Conservation (phyloP, 805 yeast species). For the Candida pini region DNA sequence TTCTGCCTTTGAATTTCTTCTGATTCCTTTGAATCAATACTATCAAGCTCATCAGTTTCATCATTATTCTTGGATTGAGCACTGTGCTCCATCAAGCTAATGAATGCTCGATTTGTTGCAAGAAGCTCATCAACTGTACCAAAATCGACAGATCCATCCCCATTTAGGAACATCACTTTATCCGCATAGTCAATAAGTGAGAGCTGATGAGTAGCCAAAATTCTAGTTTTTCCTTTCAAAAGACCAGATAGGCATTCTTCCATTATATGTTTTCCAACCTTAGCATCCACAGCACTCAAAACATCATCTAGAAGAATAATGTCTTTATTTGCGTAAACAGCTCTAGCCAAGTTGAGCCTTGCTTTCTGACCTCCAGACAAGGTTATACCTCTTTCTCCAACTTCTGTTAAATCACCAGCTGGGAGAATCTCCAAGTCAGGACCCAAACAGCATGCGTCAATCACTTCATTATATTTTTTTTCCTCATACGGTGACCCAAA, state of each 20-base stretch:
- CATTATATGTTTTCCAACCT: slow-evolving; percentile 78
- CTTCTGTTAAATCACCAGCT: slow-evolving; percentile 70
- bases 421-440: slow-evolving; percentile 61
- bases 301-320: slow-evolving; percentile 73
- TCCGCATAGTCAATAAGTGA: slow-evolving; percentile 64
- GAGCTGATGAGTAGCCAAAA: slow-evolving; percentile 79
- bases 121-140: slow-evolving; percentile 58
- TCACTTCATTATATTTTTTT: slow-evolving; percentile 43
- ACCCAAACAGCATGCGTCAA: slow-evolving; percentile 59
- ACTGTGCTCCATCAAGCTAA: slow-evolving; percentile 43
- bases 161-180: slow-evolving; percentile 56
- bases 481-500: slow-evolving; percentile 53
- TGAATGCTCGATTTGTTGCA: slow-evolving; percentile 39
- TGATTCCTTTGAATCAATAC: slow-evolving; percentile 15
- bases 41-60: slow-evolving; percentile 24
- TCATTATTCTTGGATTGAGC: slow-evolving; percentile 13
- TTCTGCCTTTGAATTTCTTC: slow-evolving; percentile 15
- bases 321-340: slow-evolving; percentile 65
- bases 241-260: slow-evolving; percentile 57
- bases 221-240: slow-evolving; percentile 51
- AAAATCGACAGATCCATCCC: slow-evolving; percentile 50
- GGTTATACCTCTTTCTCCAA: slow-evolving; percentile 82
- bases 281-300: slow-evolving; percentile 79
- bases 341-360: slow-evolving; percentile 70
- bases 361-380: slow-evolving; percentile 88